These are phyloP conservation scores for Pilasporangium apinafurcum DNA, from an alignment of 352 stramenopile species.

Conservation along the genomic window DNA sequence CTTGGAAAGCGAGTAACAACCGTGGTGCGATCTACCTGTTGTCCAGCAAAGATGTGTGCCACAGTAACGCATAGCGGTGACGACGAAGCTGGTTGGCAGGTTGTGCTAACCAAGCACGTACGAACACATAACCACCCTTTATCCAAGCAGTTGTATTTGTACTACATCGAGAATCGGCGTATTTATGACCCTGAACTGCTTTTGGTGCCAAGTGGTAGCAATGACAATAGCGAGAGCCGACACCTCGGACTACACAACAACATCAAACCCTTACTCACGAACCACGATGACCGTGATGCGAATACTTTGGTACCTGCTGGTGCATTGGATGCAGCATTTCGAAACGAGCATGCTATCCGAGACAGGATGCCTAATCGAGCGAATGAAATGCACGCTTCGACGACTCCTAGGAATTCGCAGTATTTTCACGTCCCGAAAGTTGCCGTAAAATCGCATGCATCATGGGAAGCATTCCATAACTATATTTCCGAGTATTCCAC, in stretches of 20 bases:
- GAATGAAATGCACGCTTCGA: too few species aligned
- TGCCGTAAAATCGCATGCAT: slow-evolving; percentile 34
- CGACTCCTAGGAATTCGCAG: too few species aligned
- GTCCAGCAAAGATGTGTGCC: slow-evolving; percentile 74
- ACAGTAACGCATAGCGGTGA: slow-evolving; percentile 48
- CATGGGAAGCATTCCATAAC: slow-evolving; percentile 57
- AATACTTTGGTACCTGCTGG: too few species aligned
- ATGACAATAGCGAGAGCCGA: neutral
- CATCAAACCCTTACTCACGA: slow-evolving; percentile 3
- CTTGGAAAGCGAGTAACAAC: slow-evolving; percentile 58
- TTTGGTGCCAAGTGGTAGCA: too few species aligned
- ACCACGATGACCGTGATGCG: neutral
- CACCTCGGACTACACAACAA: neutral
- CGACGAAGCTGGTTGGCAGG: slow-evolving; percentile 41
- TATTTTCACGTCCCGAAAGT: slow-evolving; percentile 22
- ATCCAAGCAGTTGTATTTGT: slow-evolving; percentile 64
- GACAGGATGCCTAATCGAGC: too few species aligned
- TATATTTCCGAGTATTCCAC: slow-evolving; percentile 48
- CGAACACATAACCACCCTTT: slow-evolving; percentile 69
- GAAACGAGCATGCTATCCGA: too few species aligned
- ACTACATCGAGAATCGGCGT: slow-evolving; percentile 72
- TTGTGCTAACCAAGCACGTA: slow-evolving; percentile 71
- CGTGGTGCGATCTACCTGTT: slow-evolving; percentile 58
- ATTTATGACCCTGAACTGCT: slow-evolving; percentile 76
- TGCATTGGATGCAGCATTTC: too few species aligned